These are phyloP conservation scores for Rubus parviflorus DNA, from an alignment of 306 rosid species.

Conservation along the genomic window DNA sequence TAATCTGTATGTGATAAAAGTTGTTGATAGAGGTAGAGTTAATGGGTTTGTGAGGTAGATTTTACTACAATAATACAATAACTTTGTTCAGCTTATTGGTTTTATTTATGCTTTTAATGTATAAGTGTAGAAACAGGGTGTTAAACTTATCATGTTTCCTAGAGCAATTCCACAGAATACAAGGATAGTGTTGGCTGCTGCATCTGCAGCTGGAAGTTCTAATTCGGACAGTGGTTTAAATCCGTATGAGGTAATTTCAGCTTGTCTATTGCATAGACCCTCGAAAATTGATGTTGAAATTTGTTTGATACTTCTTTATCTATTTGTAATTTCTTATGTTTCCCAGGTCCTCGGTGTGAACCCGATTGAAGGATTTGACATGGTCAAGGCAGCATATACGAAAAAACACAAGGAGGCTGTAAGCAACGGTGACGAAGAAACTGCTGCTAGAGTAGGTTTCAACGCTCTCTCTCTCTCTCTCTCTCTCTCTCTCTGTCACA, in stretches of 20 bases:
- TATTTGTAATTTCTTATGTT: slow-evolving; percentile 5
- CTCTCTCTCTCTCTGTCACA: not conserved
- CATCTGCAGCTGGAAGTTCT: slow-evolving; percentile 93
- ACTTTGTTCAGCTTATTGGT: not conserved
- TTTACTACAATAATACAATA: not conserved
- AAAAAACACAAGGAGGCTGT: slow-evolving; percentile 78
- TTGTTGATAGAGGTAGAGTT: not conserved
- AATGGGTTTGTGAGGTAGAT: not conserved
- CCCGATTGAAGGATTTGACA: slow-evolving; percentile 76
- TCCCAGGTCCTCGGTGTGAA: slow-evolving; percentile 83
- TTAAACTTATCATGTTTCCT: slow-evolving; percentile 52
- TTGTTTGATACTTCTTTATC: slow-evolving; percentile 4
- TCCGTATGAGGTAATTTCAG: slow-evolving; percentile 71
- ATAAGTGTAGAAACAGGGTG: slow-evolving; percentile 15
- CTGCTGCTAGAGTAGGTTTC: slow-evolving; percentile 70
- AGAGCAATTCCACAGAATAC: slow-evolving; percentile 36
- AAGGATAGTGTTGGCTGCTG: slow-evolving; percentile 50
- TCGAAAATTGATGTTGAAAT: not conserved
- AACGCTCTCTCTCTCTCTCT: not conserved
- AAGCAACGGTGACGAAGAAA: slow-evolving; percentile 67
- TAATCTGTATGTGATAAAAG: not conserved
- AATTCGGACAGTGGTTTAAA: slow-evolving; percentile 63
- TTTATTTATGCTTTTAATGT: slow-evolving; percentile 10
- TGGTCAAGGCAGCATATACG: slow-evolving; percentile 61
- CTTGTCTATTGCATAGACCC: not conserved